Evolutionary conservation across 306 rosid genomes (phyloP).

Genomic region (Vigna angularis): DNA sequence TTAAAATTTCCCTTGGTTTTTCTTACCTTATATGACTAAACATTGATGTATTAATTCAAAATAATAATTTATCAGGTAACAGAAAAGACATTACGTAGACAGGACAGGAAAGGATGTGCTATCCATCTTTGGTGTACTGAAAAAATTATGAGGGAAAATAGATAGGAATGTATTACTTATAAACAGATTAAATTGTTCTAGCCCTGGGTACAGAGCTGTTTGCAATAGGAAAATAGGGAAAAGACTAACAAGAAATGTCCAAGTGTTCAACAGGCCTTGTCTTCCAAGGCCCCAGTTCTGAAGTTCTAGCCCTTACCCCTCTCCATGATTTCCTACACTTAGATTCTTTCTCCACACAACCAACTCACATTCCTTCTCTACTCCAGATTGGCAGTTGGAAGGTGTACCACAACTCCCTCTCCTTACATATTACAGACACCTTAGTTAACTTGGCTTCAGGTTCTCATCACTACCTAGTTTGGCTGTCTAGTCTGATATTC

Average conservation of each 20-base stretch:
- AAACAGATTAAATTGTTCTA: background rate
- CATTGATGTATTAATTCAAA: background rate
- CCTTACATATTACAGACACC: background rate
- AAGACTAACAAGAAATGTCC: background rate
- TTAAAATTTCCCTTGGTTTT: background rate
- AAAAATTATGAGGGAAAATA: background rate
- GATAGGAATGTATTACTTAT: background rate
- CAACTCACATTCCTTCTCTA: background rate
- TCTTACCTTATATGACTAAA: background rate
- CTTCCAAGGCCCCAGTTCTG: background rate
- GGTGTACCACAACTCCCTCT: background rate
- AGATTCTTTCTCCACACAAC: background rate
- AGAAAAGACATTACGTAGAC: background rate
- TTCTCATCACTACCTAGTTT: background rate
- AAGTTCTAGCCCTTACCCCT: background rate
- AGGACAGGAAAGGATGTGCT: slow-evolving; percentile 14
- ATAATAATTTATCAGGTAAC: background rate
- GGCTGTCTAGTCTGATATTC: slow-evolving; percentile 4
- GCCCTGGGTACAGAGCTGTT: background rate
- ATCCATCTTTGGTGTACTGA: background rate
- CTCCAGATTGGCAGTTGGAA: background rate
- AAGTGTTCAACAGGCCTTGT: background rate
- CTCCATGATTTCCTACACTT: background rate
- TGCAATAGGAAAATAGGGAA: background rate
- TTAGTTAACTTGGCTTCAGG: background rate